Base-by-base conservation (phyloP, 176 grass and related monocot species). In the Eragrostis curvula region DNA sequence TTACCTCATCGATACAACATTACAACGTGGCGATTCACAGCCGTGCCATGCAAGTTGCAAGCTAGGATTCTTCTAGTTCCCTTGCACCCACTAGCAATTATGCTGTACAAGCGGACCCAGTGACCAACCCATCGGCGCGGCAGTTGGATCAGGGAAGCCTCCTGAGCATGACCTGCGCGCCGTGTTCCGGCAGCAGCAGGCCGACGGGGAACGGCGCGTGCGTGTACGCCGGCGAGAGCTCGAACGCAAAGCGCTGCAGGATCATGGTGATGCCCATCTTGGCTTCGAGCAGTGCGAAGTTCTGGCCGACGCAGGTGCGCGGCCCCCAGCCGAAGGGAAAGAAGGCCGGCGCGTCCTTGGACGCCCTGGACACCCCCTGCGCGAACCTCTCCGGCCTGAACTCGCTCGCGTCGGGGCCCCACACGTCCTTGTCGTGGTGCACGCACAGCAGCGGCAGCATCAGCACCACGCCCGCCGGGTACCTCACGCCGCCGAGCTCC, bases 301-400 rank as follows among this genome's bases (percentile, higher is more conserved):
- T 97, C 69, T 97, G 94, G 20, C 88, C 90, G n/a, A 93, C 57
- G 63, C 94, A 97, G 72, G 47, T 89, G 5, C 94, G 77, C 28
- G 94, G 94, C 0, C 94, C 94, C 80, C 94, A 71, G 0, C 94
- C 90, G 75, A 93, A 97, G 3, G 94, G 90, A 64, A 97, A 87
- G 76, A 87, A 93, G 0, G 90, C 85, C 11, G 71, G 75, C 32
- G 79, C 66, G 23, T 85, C 80, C 40, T 18, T 70, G 12, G 94
- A 97, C 50, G 94, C 94, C 85, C 70, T 97, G 42, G 83, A 75
- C 12, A 97, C 49, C 25, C 94, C 94, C 23, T 89, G 77, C 5
- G 90, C 86, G 21, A 97, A 93, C 82, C 94, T 84, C 68, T 91
- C 84, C 25, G 94, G 94, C 71, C 77, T 91, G 90, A 97, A 97